Evolutionary conservation across 2,329 filamentous ascomycete genomes (phyloP).

Genomic region (Thermomyces lanuginosus): DNA sequence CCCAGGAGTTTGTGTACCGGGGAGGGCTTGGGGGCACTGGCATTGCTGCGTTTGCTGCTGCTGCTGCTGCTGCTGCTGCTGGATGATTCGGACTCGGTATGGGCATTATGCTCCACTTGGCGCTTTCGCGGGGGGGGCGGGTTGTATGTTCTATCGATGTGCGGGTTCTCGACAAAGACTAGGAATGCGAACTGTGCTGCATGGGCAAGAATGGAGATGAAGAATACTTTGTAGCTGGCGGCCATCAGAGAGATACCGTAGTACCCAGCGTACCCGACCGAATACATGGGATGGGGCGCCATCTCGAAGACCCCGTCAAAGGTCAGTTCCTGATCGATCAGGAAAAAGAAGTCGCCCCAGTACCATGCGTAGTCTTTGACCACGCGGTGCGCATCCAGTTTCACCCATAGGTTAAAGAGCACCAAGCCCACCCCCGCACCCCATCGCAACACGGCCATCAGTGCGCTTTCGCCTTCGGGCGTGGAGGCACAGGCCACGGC

Average conservation of each 20-base stretch:
- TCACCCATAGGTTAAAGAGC: conserved; percentile 95
- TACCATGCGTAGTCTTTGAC: conserved; percentile 99
- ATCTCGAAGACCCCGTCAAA: conserved; percentile 99
- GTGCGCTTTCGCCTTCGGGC: conserved; percentile 53
- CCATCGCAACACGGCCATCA: conserved; percentile 64
- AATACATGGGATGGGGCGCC: conserved; percentile 98
- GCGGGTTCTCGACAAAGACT: conserved; percentile 81
- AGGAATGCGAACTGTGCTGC: conserved; percentile 89
- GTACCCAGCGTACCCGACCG: conserved; percentile 91
- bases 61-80: conserved; percentile 1
- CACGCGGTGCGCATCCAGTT: conserved; percentile 89
- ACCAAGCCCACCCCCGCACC: conserved; percentile 59
- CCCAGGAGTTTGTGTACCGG: conserved; percentile 74
- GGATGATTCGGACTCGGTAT: too few relatives aligned
- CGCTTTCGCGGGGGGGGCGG: conserved; percentile 57
- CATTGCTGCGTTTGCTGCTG: conserved; percentile 13
- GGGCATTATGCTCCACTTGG: conserved; percentile 17
- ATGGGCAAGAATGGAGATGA: conserved; percentile 92
- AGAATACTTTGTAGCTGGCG: conserved; percentile 90
- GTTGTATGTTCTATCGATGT: conserved; percentile 97
- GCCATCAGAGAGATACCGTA: conserved; percentile 98
- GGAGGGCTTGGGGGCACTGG: conserved; percentile 36
- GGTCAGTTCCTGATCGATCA: conserved; percentile 92
- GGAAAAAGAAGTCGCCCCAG: conserved; percentile 98
- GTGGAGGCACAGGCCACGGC: conserved; percentile 70